These are phyloP conservation scores for Neoboletus magnificus DNA, from an alignment of 768 basidiomycete genomes.

Conservation along the genomic window DNA sequence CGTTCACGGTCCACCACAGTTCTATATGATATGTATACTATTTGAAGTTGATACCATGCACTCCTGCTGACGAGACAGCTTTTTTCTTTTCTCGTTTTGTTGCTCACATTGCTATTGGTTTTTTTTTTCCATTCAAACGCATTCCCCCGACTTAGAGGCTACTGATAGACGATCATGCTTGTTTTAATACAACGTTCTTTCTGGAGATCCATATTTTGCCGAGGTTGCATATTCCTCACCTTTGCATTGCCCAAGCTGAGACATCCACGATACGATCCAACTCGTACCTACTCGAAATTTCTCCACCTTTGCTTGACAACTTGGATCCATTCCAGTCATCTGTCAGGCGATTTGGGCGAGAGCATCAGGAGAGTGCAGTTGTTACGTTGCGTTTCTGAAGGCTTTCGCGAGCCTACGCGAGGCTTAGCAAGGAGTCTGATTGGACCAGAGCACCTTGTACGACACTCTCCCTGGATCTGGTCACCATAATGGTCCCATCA, in stretches of 20 bases:
- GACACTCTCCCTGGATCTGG: no score
- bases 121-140: background rate
- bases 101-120: background rate
- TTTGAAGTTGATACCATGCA: background rate
- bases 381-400: no score
- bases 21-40: slow-evolving; percentile 1
- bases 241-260: background rate
- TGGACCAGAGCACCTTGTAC: no score
- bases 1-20: background rate
- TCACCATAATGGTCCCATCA: no score
- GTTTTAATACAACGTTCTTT: slow-evolving; percentile 26
- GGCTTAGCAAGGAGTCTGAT: no score
- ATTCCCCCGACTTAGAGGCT: background rate
- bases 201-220: slow-evolving; percentile 8
- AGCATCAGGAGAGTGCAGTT: no score
- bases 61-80: slow-evolving; percentile 8
- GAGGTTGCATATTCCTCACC: background rate
- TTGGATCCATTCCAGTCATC: no score
- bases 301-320: no score
- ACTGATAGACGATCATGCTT: slow-evolving; percentile 11
- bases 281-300: background rate
- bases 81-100: background rate
- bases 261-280: background rate
- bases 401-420: no score
- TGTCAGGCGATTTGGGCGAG: no score